Percentiles rank a stretch among this genome's conserved stretches.
Evolutionary conservation across 2,329 filamentous ascomycete species (phyloP).

Genomic region (Paecilomyces sp.): DNA sequence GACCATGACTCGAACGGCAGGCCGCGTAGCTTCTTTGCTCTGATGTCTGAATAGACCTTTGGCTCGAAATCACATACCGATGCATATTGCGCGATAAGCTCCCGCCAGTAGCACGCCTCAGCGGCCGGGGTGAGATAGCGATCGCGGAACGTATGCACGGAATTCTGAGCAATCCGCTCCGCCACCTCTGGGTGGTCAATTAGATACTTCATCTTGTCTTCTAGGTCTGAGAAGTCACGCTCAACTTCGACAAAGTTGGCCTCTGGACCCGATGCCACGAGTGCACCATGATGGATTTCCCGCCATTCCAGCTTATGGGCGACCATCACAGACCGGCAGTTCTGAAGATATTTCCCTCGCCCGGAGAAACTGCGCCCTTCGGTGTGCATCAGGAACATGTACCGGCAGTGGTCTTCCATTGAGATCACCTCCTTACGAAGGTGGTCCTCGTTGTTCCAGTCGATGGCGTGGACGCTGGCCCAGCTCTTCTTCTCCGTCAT

Average conservation of each 20-base stretch:
- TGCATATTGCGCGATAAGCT: conserved; percentile 34
- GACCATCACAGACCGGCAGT: conserved; percentile 44
- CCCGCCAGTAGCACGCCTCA: conserved; percentile 50
- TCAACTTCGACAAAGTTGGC: conserved; percentile 46
- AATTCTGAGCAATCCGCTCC: conserved; percentile 45
- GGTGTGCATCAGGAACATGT: conserved; percentile 48
- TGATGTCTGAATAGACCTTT: conserved; percentile 21
- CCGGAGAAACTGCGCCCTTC: conserved; percentile 50
- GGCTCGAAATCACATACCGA: conserved; percentile 35
- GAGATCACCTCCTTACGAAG: conserved; percentile 37
- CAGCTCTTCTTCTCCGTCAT: conserved; percentile 35
- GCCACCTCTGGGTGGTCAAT: conserved; percentile 37
- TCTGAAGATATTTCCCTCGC: conserved; percentile 47
- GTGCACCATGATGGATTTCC: conserved; percentile 42
- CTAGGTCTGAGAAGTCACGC: conserved; percentile 51
- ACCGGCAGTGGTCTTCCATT: conserved; percentile 49
- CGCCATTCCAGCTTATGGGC: conserved; percentile 43
- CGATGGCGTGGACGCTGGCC: conserved; percentile 38
- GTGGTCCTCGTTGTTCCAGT: conserved; percentile 34
- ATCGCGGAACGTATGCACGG: conserved; percentile 42
- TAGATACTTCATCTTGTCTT: conserved; percentile 35
- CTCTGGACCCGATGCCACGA: conserved; percentile 38
- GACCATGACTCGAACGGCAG: conserved; percentile 36
- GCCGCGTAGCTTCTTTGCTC: conserved; percentile 24
- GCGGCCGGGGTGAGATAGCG: conserved; percentile 49